Evolutionary conservation across 139 green algal genomes (phyloP).

Genomic region (Mesotaenium endlicherianum): DNA sequence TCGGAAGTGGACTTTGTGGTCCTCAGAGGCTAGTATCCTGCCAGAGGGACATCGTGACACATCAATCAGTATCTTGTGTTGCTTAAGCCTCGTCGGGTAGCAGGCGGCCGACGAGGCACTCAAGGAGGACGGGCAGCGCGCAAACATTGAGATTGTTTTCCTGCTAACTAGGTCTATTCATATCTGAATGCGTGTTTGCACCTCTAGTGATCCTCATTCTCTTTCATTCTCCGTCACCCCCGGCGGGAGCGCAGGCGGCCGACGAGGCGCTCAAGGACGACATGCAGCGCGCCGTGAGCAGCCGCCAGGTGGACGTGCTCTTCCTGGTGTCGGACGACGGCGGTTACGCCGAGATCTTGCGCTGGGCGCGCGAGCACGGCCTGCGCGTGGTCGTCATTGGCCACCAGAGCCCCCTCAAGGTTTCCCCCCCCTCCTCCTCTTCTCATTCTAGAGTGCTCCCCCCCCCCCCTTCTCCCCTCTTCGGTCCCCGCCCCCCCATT

Average conservation of each 20-base stretch:
- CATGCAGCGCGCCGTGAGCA: neutral
- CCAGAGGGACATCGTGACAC: neutral
- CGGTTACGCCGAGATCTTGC: neutral
- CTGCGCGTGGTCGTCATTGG: constrained; percentile 22
- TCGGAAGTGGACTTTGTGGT: too few species aligned
- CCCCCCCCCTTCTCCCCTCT: neutral
- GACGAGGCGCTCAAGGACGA: constrained; percentile 18
- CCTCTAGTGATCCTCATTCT: too few species aligned
- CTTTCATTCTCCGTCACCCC: neutral
- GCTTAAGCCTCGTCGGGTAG: too few species aligned
- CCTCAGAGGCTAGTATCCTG: too few species aligned
- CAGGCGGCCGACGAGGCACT: too few species aligned
- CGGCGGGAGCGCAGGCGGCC: constrained; percentile 13
- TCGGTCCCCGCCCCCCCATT: neutral
- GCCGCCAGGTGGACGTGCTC: constrained; percentile 14
- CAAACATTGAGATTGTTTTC: too few species aligned
- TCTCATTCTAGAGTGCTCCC: neutral
- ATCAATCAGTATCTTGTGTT: neutral
- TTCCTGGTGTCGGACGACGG: constrained; percentile 37
- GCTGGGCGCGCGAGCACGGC: neutral
- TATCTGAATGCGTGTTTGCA: too few species aligned
- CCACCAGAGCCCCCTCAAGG: constrained; percentile 7
- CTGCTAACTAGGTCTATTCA: too few species aligned
- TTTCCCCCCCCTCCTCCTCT: neutral
- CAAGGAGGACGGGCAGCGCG: too few species aligned